Percentiles rank a stretch among this genome's conserved stretches.
phyloP scores from a whole-genome alignment of 768 basidiomycete species.

The Calocera viscosa region DNA sequence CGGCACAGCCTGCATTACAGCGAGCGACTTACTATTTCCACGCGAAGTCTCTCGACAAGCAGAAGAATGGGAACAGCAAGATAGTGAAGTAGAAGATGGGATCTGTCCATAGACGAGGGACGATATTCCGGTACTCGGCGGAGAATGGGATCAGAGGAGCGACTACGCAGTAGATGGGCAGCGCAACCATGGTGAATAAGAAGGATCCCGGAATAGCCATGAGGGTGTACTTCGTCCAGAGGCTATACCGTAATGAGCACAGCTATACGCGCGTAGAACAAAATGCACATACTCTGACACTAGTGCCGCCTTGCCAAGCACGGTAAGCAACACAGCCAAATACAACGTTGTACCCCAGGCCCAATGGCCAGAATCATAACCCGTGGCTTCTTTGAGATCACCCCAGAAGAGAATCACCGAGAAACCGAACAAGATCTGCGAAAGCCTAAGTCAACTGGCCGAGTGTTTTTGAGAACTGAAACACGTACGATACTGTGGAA shows the following conservation, averaged over 20 bases:
- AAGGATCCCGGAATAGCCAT: conserved; percentile 94
- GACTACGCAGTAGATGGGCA: conserved; percentile 79
- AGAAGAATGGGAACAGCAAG: conserved; percentile 69
- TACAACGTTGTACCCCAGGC: conserved; percentile 98
- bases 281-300: conserved; percentile 78
- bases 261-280: conserved; percentile 6
- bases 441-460: background rate
- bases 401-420: conserved; percentile 88
- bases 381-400: conserved; percentile 67
- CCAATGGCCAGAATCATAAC: conserved; percentile 88
- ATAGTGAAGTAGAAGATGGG: conserved; percentile 82
- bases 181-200: conserved; percentile 86
- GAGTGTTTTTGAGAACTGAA: background rate
- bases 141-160: conserved; percentile 77
- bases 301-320: conserved; percentile 91
- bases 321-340: conserved; percentile 81
- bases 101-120: conserved; percentile 80
- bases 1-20: background rate
- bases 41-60: conserved; percentile 74
- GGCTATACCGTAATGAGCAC: conserved; percentile 33
- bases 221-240: conserved; percentile 97
- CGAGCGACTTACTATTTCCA: conserved; percentile 84
- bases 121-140: conserved; percentile 77
- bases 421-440: conserved; percentile 73
- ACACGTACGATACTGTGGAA: conserved; percentile 72